A percentile compares a stretch with the other conserved stretches of the same genome.
Evolutionary conservation across 192 early-diverging fungal species (phyloP).

Genomic region (Haplosporangium gracile): DNA sequence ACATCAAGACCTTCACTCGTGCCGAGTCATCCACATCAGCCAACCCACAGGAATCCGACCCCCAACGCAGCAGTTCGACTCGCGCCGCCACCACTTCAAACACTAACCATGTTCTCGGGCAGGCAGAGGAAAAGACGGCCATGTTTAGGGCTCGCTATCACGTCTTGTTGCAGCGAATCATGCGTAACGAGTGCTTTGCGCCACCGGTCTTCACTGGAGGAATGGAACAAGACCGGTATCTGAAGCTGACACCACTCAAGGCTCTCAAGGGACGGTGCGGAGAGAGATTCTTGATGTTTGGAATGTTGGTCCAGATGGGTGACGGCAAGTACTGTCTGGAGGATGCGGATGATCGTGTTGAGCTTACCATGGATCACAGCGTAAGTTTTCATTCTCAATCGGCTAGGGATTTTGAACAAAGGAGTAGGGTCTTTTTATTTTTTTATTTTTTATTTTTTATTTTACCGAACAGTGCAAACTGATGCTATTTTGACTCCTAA

Average conservation of each 20-base stretch:
- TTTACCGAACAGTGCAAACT: neutral
- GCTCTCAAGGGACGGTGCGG: constrained; percentile 80
- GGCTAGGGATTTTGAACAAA: neutral
- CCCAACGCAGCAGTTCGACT: constrained; percentile 15
- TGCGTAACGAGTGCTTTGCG: constrained; percentile 86
- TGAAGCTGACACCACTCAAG: constrained; percentile 84
- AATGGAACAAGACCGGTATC: constrained; percentile 36
- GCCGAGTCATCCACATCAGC: constrained; percentile 13
- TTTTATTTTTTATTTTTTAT: too few relatives aligned
- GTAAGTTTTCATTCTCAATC: constrained; percentile 43
- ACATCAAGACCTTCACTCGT: constrained; percentile 74
- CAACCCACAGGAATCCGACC: neutral
- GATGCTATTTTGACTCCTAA: neutral
- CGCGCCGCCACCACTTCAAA: constrained; percentile 13
- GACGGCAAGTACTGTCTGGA: constrained; percentile 89
- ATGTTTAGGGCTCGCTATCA: constrained; percentile 86
- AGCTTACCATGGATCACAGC: constrained; percentile 75
- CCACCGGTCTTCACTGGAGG: constrained; percentile 70
- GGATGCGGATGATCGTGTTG: constrained; percentile 83
- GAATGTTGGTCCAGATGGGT: constrained; percentile 88
- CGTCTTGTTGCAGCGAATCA: constrained; percentile 79
- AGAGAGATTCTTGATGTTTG: constrained; percentile 82
- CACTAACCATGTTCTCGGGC: constrained; percentile 66
- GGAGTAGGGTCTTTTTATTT: neutral
- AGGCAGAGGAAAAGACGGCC: constrained; percentile 72